phyloP scores from a whole-genome alignment of 768 basidiomycete genomes.

The Leccinum ochraceum region DNA sequence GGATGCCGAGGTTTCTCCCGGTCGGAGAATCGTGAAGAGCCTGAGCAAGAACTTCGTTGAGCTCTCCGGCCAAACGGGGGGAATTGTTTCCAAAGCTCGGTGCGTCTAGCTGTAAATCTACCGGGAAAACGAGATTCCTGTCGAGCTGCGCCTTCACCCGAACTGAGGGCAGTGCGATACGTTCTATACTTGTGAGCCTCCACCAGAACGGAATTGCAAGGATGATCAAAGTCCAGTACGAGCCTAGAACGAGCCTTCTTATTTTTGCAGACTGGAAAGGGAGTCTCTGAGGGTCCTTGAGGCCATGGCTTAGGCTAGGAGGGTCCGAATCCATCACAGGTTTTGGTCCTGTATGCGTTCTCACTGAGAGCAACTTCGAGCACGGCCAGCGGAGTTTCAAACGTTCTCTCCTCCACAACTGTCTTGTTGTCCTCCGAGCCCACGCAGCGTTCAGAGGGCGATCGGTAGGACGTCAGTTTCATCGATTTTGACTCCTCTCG shows the following conservation, averaged over 20 bases:
- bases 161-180: constrained; percentile 66
- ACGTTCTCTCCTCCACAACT: constrained; percentile 26
- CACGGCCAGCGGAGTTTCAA: constrained; percentile 35
- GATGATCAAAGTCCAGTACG: constrained; percentile 80
- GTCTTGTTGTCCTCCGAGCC: constrained; percentile 13
- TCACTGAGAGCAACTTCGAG: constrained; percentile 7
- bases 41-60: constrained; percentile 24
- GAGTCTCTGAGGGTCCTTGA: constrained; percentile 49
- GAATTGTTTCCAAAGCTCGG: constrained; percentile 16
- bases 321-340: constrained; percentile 25
- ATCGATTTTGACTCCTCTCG: constrained; percentile 3
- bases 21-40: constrained; percentile 22
- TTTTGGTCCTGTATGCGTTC: constrained; percentile 10
- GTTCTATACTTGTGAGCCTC: constrained; percentile 87
- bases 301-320: constrained; percentile 20
- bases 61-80: constrained; percentile 29
- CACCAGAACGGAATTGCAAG: constrained; percentile 91
- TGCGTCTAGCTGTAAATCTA: constrained; percentile 41
- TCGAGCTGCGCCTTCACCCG: constrained; percentile 56
- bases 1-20: constrained; percentile 48
- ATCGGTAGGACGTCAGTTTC: constrained; percentile 8
- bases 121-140: constrained; percentile 46
- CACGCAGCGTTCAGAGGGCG: constrained; percentile 9
- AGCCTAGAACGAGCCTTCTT: constrained; percentile 61
- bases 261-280: constrained; percentile 51